Base-by-base conservation (phyloP, 352 stramenopile species). In the Pythium vanterpoolii region DNA sequence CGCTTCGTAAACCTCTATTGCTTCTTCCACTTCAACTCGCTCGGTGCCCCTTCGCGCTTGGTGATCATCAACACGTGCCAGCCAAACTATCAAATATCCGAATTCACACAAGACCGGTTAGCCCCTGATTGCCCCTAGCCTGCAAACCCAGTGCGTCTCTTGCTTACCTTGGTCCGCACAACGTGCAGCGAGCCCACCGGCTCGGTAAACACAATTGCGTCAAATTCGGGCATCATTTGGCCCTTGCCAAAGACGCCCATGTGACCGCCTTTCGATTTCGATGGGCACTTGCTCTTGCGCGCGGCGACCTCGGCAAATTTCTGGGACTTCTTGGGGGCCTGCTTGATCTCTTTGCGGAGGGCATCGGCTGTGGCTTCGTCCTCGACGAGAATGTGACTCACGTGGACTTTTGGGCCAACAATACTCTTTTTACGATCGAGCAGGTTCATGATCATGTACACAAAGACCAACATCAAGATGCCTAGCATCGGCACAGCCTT, bases 61-160 rank as follows among this genome's bases (percentile, higher is more conserved):
- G 72, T 82, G 61, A 81, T 90, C 60, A 92, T 72, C 48, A 92
- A 58, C 53, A 92, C 68, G 53, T 92, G 82, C 76, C 75, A 92
- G 11, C 82, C 82, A 66, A 92, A 92, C 71, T 92, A 23, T 18
- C 18, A 54, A 45, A 14, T 13, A 48, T 34, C 13, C 49, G 27
- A n/a, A 57, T 40, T 24, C 27, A 26, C n/a, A 44, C 21, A 31
- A 4, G 13, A 19, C 14, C 19, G 1, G 0, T 28, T 31, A 18
- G 19, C 21, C 14, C 39, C 24, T n/a, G n/a, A n/a, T n/a, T n/a
- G n/a, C n/a, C n/a, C n/a, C n/a, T n/a, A n/a, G n/a, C n/a, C n/a
- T n/a, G n/a, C n/a, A n/a, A n/a, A n/a, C n/a, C n/a, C n/a, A n/a
- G 19, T 24, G 21, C 19, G n/a, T 1, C 19, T n/a, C n/a, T n/a